These are phyloP conservation scores for Mycoemilia scoparia DNA, from an alignment of 192 early-diverging fungal species.

Conservation along the genomic window DNA sequence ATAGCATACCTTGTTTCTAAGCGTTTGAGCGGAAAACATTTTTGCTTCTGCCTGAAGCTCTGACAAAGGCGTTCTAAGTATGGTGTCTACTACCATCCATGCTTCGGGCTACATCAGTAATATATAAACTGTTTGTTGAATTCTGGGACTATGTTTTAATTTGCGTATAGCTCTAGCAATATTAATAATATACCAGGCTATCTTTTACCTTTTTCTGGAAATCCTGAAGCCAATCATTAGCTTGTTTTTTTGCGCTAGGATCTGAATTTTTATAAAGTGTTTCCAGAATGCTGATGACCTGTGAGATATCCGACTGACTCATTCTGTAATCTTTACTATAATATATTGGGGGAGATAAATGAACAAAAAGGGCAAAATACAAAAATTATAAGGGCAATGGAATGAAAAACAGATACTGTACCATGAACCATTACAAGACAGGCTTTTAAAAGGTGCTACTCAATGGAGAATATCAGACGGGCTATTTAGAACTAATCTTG, in stretches of 20 bases:
- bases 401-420: too few species aligned
- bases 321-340: too few species aligned
- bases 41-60: slow-evolving; percentile 35
- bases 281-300: slow-evolving; percentile 21
- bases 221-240: slow-evolving; percentile 58
- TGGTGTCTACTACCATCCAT: slow-evolving; percentile 62
- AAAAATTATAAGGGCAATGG: too few species aligned
- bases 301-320: slow-evolving; percentile 4
- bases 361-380: too few species aligned
- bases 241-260: slow-evolving; percentile 23
- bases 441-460: too few species aligned
- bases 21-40: slow-evolving; percentile 86
- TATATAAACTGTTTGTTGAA: not conserved
- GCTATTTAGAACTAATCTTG: too few species aligned
- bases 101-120: slow-evolving; percentile 41
- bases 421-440: too few species aligned
- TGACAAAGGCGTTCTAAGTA: slow-evolving; percentile 45
- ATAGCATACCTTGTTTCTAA: slow-evolving; percentile 86
- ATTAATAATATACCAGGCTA: not conserved
- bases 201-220: slow-evolving; percentile 72
- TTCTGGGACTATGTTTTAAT: not conserved
- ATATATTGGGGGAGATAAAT: too few species aligned
- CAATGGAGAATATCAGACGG: too few species aligned
- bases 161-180: not conserved
- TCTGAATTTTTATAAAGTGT: slow-evolving; percentile 21